These are phyloP conservation scores for Alternaria triticimaculans DNA, from an alignment of 2,329 filamentous ascomycete species.

Conservation along the genomic window DNA sequence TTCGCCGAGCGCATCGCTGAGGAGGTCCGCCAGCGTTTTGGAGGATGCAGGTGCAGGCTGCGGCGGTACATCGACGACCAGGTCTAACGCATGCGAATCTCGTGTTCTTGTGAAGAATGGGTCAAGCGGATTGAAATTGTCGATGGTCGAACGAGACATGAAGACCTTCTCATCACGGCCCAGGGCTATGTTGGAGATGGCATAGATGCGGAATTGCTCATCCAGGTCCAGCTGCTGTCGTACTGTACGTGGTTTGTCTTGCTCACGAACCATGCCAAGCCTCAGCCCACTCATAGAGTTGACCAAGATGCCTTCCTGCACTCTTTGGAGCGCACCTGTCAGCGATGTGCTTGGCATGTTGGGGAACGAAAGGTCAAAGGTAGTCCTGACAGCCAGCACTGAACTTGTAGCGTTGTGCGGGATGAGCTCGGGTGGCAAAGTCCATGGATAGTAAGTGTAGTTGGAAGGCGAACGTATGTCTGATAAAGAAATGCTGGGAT, in stretches of 20 bases:
- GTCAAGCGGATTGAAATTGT: conserved; percentile 76
- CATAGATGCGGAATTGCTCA: conserved; percentile 73
- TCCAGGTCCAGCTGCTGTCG: conserved; percentile 38
- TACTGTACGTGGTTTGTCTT: conserved; percentile 50
- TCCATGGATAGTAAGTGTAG: conserved; percentile 92
- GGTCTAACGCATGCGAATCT: conserved; percentile 74
- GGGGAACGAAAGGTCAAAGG: conserved; percentile 74
- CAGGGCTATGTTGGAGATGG: conserved; percentile 79
- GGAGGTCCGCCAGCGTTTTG: conserved; percentile 26
- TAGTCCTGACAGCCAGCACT: conserved; percentile 71
- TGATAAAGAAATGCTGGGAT: conserved; percentile 62
- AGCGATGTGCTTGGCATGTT: conserved; percentile 59
- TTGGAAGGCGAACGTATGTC: conserved; percentile 71
- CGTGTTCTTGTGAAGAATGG: conserved; percentile 82
- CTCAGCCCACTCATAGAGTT: conserved; percentile 67
- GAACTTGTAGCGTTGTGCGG: conserved; percentile 79
- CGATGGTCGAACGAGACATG: conserved; percentile 72
- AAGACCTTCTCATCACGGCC: conserved; percentile 89
- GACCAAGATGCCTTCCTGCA: conserved; percentile 65
- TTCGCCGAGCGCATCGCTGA: conserved; percentile 31
- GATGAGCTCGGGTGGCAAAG: conserved; percentile 76
- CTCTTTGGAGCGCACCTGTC: conserved; percentile 61
- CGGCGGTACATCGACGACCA: conserved; percentile 67
- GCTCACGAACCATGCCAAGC: conserved; percentile 72
- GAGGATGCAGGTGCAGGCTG: conserved; percentile 26